Evolutionary conservation across 495 filamentous ascomycete species (phyloP), one percentile per base, ranked within the genome.

Genomic region (Glonium stellatum): DNA sequence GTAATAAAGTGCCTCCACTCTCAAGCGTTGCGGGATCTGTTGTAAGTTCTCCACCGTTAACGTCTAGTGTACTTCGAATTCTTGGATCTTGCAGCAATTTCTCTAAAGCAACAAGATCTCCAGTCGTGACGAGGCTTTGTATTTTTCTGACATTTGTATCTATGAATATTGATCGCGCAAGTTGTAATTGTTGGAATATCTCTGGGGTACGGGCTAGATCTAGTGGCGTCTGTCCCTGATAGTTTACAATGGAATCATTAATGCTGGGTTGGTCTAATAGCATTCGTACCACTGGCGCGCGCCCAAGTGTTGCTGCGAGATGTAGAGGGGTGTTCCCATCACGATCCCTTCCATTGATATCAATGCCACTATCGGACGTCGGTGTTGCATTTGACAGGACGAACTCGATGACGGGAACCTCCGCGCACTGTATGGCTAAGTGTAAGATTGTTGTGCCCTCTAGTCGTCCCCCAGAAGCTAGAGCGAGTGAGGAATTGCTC

Each of bases 241-340:
- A 88, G 74, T 97, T 98, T n/a, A 87, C 77, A 37, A 96, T 78
- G 3, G 90, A 87, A 70, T 97, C 93, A 60, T 97, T 95, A 70
- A 96, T 86, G 21, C 81, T 84, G 46, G 85, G 79, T 56, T 87
- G 83, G 25, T 88, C 88, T 25, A 98, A 79, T 39, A 98, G 73
- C 35, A 95, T 78, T 11, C 84, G 82, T 19, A 98, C 90, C 4
- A 96, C 79, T 18, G 87, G 82, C 5, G 78, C 80, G 13, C 93
- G 80, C 1, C 92, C 90, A 47, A 97, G 85, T 66, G 82, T 80
- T 9, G 92, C 84, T 13, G 93, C 93, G 27, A 97, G 72, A 70
- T 98, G 93, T 27, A 98, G 80, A 1, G 95, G 87, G 0, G 90
- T 96, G 67, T 97, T 97, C 25, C 93, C 93, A 67, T 96, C 91